Evolutionary conservation across 768 basidiomycete species (phyloP).

Genomic region (Mycena crocata): DNA sequence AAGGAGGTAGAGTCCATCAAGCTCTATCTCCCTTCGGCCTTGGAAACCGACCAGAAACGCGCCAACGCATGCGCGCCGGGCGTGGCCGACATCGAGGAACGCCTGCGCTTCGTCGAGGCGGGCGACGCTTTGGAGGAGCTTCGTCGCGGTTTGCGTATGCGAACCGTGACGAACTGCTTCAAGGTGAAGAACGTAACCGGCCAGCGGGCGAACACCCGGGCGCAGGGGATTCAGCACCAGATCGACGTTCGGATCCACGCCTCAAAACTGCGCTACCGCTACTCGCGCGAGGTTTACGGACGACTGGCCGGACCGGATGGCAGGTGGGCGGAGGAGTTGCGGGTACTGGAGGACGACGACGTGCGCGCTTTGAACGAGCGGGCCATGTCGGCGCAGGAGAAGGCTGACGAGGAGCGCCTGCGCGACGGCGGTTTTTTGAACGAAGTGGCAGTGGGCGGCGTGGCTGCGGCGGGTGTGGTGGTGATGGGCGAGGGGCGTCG

Average conservation of each 20-base stretch:
- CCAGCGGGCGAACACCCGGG: conserved; percentile 39
- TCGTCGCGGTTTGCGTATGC: conserved; percentile 34
- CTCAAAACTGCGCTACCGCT: conserved; percentile 31
- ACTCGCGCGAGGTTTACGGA: conserved; percentile 27
- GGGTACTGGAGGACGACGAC: conserved; percentile 26
- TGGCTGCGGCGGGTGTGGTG: not conserved
- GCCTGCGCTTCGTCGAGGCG: conserved; percentile 36
- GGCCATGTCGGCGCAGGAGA: not conserved
- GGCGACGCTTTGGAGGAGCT: conserved; percentile 38
- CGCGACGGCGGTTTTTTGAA: not conserved
- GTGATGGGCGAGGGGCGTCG: not conserved
- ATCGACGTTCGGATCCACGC: conserved; percentile 32
- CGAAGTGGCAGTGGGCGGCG: not conserved
- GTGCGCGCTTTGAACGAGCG: conserved; percentile 29
- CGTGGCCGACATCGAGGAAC: conserved; percentile 33
- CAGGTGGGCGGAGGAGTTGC: conserved; percentile 29
- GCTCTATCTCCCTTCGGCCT: conserved; percentile 41
- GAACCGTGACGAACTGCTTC: conserved; percentile 33
- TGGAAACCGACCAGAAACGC: conserved; percentile 16
- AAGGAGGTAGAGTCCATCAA: not conserved
- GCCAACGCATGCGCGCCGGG: no score
- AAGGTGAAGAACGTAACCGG: conserved; percentile 37
- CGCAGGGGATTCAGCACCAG: conserved; percentile 26
- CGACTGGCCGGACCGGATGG: conserved; percentile 7
- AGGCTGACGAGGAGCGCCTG: not conserved